phyloP scores from a whole-genome alignment of 164 flowering plant genomes.

The Chimonanthus salicifolius region DNA sequence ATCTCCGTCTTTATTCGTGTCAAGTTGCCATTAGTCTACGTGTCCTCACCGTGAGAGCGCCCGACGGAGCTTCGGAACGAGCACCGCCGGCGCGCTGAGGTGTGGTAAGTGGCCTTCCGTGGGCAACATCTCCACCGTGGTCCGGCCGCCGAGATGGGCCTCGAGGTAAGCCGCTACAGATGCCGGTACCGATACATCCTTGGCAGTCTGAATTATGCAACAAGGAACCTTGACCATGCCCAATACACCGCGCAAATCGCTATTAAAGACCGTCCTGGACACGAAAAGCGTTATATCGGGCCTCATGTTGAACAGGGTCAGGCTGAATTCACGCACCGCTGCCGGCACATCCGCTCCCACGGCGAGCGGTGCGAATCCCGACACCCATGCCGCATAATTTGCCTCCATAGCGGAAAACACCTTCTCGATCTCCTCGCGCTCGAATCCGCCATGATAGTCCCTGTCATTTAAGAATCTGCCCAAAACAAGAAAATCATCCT shows the following conservation, averaged over 20 bases:
- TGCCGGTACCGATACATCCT: constrained; percentile 75
- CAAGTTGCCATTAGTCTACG: neutral
- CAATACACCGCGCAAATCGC: constrained; percentile 61
- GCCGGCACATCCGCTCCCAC: constrained; percentile 96
- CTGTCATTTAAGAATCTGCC: constrained; percentile 68
- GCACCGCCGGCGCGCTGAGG: constrained; percentile 67
- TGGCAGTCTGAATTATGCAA: constrained; percentile 72
- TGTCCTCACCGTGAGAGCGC: constrained; percentile 42
- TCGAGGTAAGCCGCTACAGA: constrained; percentile 69
- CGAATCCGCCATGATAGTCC: constrained; percentile 91
- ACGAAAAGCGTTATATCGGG: constrained; percentile 86
- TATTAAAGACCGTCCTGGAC: constrained; percentile 53
- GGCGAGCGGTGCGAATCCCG: constrained; percentile 82
- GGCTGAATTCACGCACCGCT: constrained; percentile 87
- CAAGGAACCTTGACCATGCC: constrained; percentile 77
- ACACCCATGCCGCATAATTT: constrained; percentile 88
- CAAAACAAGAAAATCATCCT: too few relatives aligned
- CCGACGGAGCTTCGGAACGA: constrained; percentile 52
- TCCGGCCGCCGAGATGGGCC: constrained; percentile 69
- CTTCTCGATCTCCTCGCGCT: constrained; percentile 67
- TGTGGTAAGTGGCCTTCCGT: constrained; percentile 94
- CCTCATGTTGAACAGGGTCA: constrained; percentile 94
- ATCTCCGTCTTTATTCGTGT: neutral
- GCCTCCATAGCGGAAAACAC: constrained; percentile 82
- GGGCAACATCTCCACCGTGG: constrained; percentile 52